These are phyloP conservation scores for Juglanconis oblonga DNA, from an alignment of 2,329 filamentous ascomycete genomes.

Conservation along the genomic window DNA sequence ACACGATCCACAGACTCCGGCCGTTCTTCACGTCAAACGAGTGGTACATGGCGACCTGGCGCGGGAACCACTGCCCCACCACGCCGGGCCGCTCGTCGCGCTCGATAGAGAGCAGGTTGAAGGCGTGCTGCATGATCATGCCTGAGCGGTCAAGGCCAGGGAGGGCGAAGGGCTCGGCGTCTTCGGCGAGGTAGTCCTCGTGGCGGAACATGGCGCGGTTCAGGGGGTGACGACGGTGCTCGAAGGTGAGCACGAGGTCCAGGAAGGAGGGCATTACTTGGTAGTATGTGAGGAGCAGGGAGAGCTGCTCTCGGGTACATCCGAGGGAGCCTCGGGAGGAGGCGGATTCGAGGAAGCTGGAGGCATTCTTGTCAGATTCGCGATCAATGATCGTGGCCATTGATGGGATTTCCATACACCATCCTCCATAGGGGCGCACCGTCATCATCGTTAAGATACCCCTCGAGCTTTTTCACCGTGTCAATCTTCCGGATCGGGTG, in stretches of 20 bases:
- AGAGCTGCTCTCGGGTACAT: constrained; percentile 21
- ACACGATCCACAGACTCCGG: constrained; percentile 1
- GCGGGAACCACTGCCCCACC: not conserved
- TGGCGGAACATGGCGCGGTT: constrained; percentile 17
- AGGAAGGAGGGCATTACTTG: constrained; percentile 25
- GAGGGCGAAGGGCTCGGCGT: constrained; percentile 1
- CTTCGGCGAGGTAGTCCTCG: constrained; percentile 19
- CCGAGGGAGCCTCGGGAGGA: constrained; percentile 18
- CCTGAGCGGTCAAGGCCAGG: constrained; percentile 16
- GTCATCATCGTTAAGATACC: not conserved
- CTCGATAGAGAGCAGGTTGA: constrained; percentile 1
- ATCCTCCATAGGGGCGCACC: not conserved
- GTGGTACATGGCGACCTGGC: constrained; percentile 8
- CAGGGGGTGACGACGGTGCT: constrained; percentile 7
- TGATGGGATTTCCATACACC: not conserved
- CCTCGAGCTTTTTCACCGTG: not conserved
- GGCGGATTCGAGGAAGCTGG: constrained; percentile 19
- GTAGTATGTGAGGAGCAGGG: constrained; percentile 20
- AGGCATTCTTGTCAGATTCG: not conserved
- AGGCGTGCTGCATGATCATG: constrained; percentile 17
- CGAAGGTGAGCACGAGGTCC: constrained; percentile 22
- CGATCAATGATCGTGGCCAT: not conserved
- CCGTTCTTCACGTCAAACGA: constrained; percentile 11
- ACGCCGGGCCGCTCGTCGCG: constrained; percentile 19
- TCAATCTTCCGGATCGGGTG: not conserved